Evolutionary conservation across 305 asterid genomes (phyloP), one percentile per base, ranked within the genome.

Genomic region (Salvia sclarea): DNA sequence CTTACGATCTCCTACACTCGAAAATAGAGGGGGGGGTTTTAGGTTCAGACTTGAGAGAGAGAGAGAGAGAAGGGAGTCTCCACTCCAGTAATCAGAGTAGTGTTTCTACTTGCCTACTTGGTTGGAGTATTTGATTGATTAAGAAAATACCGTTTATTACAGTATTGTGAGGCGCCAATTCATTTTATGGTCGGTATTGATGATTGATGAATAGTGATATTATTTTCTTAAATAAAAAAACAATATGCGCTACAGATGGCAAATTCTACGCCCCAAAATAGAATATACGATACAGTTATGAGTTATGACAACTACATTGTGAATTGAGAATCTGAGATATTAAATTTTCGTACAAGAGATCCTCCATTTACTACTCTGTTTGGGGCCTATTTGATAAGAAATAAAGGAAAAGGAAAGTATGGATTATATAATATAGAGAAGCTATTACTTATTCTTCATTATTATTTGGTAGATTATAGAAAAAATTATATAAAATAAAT

Each of bases 1-100:
- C 81, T 82, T 59, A 82, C 83, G 80, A 66, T 16, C 62, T 2
- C 59, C 49, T 11, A 25, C 17, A 0, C 28, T 50, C 7, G 2
- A 28, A n/a, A n/a, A 67, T 11, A 0, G 22, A 30, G 53, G 17
- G 1, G 12, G 38, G 1, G 12, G 38, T 41, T 9, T 9, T 28
- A 20, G 54, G 35, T 30, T 55, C 44, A 57, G 59, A 38, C 30
- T 25, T 25, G 65, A 8, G 35, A 3, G 50, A 53, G 64, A 16
- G 49, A 28, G 45, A 25, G 20, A 1, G 16, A n/a, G n/a, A n/a
- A n/a, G n/a, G n/a, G n/a, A n/a, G n/a, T n/a, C n/a, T n/a, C n/a
- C n/a, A n/a, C n/a, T n/a, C n/a, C n/a, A n/a, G n/a, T n/a, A n/a
- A n/a, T n/a, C n/a, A n/a, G n/a, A 57, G 28, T 33, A 7, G 14